Evolutionary conservation across 139 green algal genomes (phyloP).

Genomic region (Nannochloris sp.): DNA sequence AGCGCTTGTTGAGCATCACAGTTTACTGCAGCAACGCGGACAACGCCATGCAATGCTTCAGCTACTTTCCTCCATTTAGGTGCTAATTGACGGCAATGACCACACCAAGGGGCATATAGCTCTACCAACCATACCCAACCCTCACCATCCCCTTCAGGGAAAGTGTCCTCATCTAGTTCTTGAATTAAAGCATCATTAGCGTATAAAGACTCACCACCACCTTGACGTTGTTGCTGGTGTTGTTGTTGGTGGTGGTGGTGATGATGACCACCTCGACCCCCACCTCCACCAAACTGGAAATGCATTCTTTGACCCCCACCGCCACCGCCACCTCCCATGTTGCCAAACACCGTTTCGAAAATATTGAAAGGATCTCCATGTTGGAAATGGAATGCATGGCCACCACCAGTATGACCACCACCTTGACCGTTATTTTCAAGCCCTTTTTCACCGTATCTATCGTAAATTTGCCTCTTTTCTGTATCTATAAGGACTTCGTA

Average conservation of each 20-base stretch:
- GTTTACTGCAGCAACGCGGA: conserved; percentile 68
- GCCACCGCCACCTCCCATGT: conserved; percentile 25
- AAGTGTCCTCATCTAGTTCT: conserved; percentile 34
- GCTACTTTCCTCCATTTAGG: conserved; percentile 67
- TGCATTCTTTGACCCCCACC: conserved; percentile 15
- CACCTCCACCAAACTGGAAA: conserved; percentile 31
- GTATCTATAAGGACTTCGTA: conserved; percentile 78
- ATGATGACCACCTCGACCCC: conserved; percentile 11
- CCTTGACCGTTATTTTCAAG: conserved; percentile 29
- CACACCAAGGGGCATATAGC: conserved; percentile 71
- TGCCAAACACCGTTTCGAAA: conserved; percentile 75
- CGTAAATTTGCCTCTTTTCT: conserved; percentile 71
- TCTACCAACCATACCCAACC: conserved; percentile 64
- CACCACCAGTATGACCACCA: conserved; percentile 23
- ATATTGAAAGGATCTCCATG: conserved; percentile 70
- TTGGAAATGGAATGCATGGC: conserved; percentile 14
- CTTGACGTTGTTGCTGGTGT: neutral
- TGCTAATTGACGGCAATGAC: conserved; percentile 65
- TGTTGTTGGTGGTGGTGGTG: neutral
- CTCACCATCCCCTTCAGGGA: conserved; percentile 41
- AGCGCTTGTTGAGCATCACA: conserved; percentile 63
- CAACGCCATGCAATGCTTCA: conserved; percentile 58
- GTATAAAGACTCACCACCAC: conserved; percentile 37
- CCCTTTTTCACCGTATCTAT: conserved; percentile 71
- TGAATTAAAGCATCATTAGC: conserved; percentile 39